Evolutionary conservation across 176 grass and related monocot species (phyloP).

Genomic region (Tuctoria greenei): DNA sequence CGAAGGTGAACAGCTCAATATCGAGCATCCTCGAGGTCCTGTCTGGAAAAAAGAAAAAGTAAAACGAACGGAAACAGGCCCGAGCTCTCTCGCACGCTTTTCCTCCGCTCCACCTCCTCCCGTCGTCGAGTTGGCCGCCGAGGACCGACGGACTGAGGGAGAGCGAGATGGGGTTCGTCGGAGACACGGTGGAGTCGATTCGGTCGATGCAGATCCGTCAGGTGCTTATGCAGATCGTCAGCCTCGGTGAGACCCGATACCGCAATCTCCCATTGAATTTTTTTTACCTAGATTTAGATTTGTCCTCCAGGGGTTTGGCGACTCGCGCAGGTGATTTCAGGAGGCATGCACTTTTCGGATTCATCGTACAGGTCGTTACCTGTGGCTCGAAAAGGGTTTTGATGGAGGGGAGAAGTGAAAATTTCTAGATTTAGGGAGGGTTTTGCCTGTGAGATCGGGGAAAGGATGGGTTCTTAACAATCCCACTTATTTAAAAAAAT

Average conservation of each 20-base stretch:
- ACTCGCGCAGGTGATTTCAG: not conserved
- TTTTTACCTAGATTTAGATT: not conserved
- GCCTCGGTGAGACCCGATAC: constrained; percentile 47
- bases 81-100: not conserved
- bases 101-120: not conserved
- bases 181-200: constrained; percentile 64
- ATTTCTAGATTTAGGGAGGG: not conserved
- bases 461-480: not conserved
- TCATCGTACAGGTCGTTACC: not conserved
- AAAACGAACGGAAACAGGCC: not conserved
- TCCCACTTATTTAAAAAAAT: not conserved
- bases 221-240: constrained; percentile 63
- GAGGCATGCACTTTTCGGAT: not conserved
- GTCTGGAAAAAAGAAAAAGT: not conserved
- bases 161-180: constrained; percentile 54
- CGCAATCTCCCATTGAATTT: not conserved
- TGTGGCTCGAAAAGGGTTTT: not conserved
- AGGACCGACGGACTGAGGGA: not conserved
- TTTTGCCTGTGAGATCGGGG: constrained; percentile 1
- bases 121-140: not conserved
- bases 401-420: not conserved
- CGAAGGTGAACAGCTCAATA: not conserved
- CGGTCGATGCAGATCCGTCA: constrained; percentile 69
- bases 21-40: not conserved
- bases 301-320: not conserved